phyloP scores from a whole-genome alignment of 345 rosid genomes.

The Syzygium oleosum region DNA sequence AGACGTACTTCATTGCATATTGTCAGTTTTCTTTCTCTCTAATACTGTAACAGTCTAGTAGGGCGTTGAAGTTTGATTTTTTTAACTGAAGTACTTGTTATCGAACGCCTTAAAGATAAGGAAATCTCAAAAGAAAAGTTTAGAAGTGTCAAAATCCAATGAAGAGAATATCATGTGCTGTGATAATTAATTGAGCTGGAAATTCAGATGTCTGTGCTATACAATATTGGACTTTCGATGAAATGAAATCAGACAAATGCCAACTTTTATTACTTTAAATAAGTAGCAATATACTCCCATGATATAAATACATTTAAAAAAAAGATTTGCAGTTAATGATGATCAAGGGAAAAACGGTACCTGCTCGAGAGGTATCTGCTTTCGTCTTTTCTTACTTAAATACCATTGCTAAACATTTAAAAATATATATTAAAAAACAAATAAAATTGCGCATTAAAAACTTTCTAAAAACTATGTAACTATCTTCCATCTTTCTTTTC shows the following conservation, averaged over 20 bases:
- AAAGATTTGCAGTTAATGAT: neutral
- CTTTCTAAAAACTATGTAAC: neutral
- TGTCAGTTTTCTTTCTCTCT: too few species aligned
- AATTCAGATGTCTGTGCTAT: neutral
- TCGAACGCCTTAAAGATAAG: neutral
- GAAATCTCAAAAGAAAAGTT: neutral
- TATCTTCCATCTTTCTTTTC: neutral
- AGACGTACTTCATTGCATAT: too few species aligned
- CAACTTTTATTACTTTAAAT: neutral
- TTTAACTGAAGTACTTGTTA: neutral
- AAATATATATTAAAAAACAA: neutral
- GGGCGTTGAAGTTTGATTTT: neutral
- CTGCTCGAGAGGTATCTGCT: neutral
- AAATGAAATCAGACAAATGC: neutral
- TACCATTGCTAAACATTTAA: neutral
- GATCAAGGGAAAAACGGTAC: neutral
- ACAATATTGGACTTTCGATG: neutral
- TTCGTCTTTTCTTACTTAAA: neutral
- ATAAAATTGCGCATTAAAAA: neutral
- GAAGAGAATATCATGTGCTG: neutral
- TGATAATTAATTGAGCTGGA: neutral
- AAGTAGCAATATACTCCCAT: neutral
- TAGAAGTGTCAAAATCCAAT: neutral
- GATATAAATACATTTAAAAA: neutral
- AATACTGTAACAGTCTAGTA: too few species aligned